A percentile compares a stretch with the other conserved stretches of the same genome.
Evolutionary conservation across 345 rosid genomes (phyloP).

Genomic region (Lumnitzera racemosa): DNA sequence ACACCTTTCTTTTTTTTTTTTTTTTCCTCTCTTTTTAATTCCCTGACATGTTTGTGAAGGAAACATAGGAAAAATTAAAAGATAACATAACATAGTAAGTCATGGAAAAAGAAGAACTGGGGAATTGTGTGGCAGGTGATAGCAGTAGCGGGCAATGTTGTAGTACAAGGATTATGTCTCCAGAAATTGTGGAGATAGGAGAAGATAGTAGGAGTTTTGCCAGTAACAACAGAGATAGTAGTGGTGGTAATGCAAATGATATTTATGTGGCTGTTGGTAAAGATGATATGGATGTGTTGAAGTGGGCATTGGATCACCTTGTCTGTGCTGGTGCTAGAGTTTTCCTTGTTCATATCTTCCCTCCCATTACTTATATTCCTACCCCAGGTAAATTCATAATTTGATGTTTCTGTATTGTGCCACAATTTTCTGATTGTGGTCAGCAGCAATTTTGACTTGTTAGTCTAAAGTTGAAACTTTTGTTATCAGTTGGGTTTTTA

Average conservation of each 20-base stretch:
- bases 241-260: slow-evolving; percentile 19
- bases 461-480: not conserved
- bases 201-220: slow-evolving; percentile 32
- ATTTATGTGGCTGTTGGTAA: slow-evolving; percentile 62
- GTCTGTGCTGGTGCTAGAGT: slow-evolving; percentile 33
- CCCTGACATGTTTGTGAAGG: too few species aligned
- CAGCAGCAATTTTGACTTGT: too few species aligned
- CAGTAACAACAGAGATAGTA: slow-evolving; percentile 7
- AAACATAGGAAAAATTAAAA: too few species aligned
- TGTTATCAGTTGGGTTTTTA: not conserved
- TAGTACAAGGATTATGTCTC: slow-evolving; percentile 28
- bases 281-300: slow-evolving; percentile 44
- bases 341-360: slow-evolving; percentile 52
- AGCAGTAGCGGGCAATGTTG: slow-evolving; percentile 8
- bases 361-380: slow-evolving; percentile 40
- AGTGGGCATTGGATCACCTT: slow-evolving; percentile 52
- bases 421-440: not conserved
- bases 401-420: not conserved
- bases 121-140: slow-evolving; percentile 8
- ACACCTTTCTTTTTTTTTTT: too few species aligned
- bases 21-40: too few species aligned
- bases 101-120: slow-evolving; percentile 18
- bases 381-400: slow-evolving; percentile 38
- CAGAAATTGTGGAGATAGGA: slow-evolving; percentile 60
- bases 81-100: not conserved